Conservation (phyloP, 1,284 basidiomycete genomes). For the Naganishia albida region DNA sequence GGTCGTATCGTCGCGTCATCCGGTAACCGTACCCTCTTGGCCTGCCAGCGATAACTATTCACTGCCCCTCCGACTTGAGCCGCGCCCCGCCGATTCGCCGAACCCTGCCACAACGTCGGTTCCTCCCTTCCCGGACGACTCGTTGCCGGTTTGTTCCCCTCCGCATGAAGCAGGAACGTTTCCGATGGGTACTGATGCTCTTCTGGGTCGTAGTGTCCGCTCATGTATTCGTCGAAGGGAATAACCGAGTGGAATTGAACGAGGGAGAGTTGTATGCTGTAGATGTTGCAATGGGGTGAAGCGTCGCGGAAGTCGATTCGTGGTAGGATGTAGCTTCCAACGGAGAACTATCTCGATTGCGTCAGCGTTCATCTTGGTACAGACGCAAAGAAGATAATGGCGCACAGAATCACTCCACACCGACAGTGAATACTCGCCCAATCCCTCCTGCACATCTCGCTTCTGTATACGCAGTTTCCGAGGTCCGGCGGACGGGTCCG, state of each 20-base stretch:
- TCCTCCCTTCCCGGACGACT: conserved; percentile 11
- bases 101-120: conserved; percentile 14
- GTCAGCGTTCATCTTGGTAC: background rate
- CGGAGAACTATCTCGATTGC: conserved; percentile 13
- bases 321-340: conserved; percentile 17
- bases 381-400: no score
- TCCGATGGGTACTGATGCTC: conserved; percentile 25
- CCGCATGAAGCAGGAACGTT: conserved; percentile 8
- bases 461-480: conserved; percentile 14
- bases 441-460: conserved; percentile 8
- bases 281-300: conserved; percentile 28
- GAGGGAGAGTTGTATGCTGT: conserved; percentile 14
- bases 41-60: conserved; percentile 10
- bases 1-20: conserved; percentile 26
- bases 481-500: conserved; percentile 15
- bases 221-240: conserved; percentile 11
- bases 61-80: background rate
- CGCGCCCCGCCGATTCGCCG: background rate
- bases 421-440: conserved; percentile 12
- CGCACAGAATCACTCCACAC: conserved; percentile 24
- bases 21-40: conserved; percentile 9
- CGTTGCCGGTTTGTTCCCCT: conserved; percentile 7
- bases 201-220: conserved; percentile 10
- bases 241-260: conserved; percentile 24
- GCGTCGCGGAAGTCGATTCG: conserved; percentile 12